Evolutionary conservation across 257 asterid species (phyloP), one percentile per base, ranked within the genome.

Genomic region (Eucommia ulmoides): DNA sequence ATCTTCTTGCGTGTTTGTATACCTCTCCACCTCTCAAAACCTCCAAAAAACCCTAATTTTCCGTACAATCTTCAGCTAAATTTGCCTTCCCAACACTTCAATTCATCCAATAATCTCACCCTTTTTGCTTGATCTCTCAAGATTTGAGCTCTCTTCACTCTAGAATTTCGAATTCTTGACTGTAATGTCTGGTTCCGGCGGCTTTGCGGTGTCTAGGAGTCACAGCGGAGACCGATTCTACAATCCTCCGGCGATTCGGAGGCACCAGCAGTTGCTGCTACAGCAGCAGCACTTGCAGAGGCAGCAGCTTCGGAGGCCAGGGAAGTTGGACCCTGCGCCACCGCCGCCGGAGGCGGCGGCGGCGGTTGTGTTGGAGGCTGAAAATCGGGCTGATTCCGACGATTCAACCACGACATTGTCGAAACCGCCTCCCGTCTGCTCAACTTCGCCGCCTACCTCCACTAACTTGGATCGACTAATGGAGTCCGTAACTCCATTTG

Each of bases 381-480:
- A 55, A 50, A 57, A 53, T 59, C 66, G 55, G 52, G 49, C 49
- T 19, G 83, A 53, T 22, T 69, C 33, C 4, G 76, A 49, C 29
- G 78, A 55, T 49, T 57, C 82, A 7, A 52, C 52, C 20, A 10
- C 53, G 64, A 61, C 91, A 74, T 72, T 76, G 69, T 23, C 76
- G 16, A 65, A 60, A 21, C 72, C 66, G 68, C 62, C 65, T 16
- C 45, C 79, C 20, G 35, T 65, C 52, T 14, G 56, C 69, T 54
- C 72, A 1, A 42, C 70, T 53, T 59, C 63, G 7, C 50, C 73
- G 8, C 66, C 72, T 8, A 60, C 51, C 42, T 54, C 58, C n/a
- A 74, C 91, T 1, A 80, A 87, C 75, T 72, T 83, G 29, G 97
- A 78, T 67, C 81, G 88, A 14, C 63, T 83, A 63, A 60, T 78